These are phyloP conservation scores for Vigna reflexopilosa DNA, from an alignment of 306 rosid species.

Conservation along the genomic window DNA sequence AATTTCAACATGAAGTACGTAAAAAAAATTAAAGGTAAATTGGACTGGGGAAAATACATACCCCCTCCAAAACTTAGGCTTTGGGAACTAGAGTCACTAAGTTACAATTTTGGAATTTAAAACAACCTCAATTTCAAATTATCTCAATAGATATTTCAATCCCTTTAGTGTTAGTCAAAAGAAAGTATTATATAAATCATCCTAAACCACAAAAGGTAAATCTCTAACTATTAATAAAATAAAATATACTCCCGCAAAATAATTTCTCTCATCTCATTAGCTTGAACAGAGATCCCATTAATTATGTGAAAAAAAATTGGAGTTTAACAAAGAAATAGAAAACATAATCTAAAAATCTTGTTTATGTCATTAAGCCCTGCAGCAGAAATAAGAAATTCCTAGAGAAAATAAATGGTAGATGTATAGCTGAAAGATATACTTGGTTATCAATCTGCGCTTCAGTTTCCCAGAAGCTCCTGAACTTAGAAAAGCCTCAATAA, in stretches of 20 bases:
- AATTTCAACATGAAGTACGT: conserved; percentile 31
- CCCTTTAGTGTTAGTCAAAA: conserved; percentile 15
- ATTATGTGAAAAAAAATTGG: background rate
- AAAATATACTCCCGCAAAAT: conserved; percentile 19
- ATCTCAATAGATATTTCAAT: conserved; percentile 21
- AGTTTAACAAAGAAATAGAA: conserved; percentile 27
- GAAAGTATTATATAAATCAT: conserved; percentile 22
- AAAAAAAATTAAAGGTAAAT: conserved; percentile 1
- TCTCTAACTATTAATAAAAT: conserved; percentile 11
- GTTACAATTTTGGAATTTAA: conserved; percentile 28
- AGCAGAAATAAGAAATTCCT: conserved; percentile 17
- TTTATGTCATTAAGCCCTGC: conserved; percentile 21
- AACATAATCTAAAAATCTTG: background rate
- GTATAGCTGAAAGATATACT: conserved; percentile 57
- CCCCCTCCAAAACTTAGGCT: conserved; percentile 21
- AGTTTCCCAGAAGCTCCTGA: conserved; percentile 76
- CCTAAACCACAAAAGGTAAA: conserved; percentile 17
- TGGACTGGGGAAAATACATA: background rate
- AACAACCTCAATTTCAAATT: conserved; percentile 10
- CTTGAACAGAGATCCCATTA: conserved; percentile 19
- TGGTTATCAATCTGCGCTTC: conserved; percentile 71
- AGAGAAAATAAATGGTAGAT: conserved; percentile 40
- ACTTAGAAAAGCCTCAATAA: conserved; percentile 80
- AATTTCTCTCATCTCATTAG: conserved; percentile 14
- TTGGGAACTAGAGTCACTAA: conserved; percentile 9